phyloP scores from a whole-genome alignment of 306 rosid genomes.

The Hylodesmum podocarpum region DNA sequence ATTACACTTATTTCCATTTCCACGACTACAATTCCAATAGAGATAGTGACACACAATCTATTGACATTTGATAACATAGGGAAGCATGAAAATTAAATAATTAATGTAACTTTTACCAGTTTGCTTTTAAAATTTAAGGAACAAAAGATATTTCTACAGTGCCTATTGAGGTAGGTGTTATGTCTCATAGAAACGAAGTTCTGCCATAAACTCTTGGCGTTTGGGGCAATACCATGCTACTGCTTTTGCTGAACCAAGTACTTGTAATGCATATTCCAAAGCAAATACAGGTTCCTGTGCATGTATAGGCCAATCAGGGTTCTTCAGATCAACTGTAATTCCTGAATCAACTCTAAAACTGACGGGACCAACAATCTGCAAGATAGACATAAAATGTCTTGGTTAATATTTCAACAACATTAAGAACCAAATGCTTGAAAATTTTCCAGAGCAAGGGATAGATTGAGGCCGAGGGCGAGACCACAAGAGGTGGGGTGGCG shows the following conservation, averaged over 20 bases:
- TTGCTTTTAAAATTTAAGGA: constrained; percentile 19
- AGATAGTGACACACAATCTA: constrained; percentile 1
- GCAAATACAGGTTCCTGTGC: constrained; percentile 72
- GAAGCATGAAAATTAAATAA: constrained; percentile 4
- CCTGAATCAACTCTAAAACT: constrained; percentile 84
- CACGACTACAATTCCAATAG: background rate
- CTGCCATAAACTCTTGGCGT: constrained; percentile 81
- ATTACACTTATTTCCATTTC: background rate
- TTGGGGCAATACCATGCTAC: constrained; percentile 93
- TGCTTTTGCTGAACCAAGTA: constrained; percentile 94
- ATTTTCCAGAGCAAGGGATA: background rate
- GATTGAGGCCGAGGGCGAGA: background rate
- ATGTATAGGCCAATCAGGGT: constrained; percentile 33
- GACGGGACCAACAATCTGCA: constrained; percentile 86
- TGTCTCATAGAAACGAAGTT: constrained; percentile 87
- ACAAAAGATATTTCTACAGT: background rate
- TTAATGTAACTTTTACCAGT: background rate
- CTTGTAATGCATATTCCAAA: constrained; percentile 77
- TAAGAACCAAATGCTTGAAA: constrained; percentile 1
- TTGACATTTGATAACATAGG: background rate
- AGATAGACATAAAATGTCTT: constrained; percentile 5
- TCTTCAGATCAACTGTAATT: constrained; percentile 61
- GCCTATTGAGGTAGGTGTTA: constrained; percentile 23
- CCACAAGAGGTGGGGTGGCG: background rate
- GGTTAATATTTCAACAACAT: background rate